Percentiles rank a stretch among this genome's conserved stretches.
phyloP scores from a whole-genome alignment of 2,329 filamentous ascomycete species.

The Hypoxylon sp. region DNA sequence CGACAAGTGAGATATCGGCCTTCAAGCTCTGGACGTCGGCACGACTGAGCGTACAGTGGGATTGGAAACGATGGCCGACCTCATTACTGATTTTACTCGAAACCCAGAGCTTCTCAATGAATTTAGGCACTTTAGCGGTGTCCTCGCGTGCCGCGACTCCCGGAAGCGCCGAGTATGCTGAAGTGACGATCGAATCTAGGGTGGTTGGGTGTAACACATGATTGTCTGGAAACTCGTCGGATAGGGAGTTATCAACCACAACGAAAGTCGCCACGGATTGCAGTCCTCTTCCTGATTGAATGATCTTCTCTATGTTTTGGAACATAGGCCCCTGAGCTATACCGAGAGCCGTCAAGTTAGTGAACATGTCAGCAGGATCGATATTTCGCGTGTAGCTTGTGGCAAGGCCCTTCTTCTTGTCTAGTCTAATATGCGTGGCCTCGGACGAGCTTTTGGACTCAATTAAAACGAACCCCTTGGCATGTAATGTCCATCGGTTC shows the following conservation, averaged over 20 bases:
- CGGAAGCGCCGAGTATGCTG: slow-evolving; percentile 34
- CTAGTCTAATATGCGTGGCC: not conserved
- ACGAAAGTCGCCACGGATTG: slow-evolving; percentile 4
- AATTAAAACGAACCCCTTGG: slow-evolving; percentile 26
- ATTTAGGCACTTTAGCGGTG: slow-evolving; percentile 24
- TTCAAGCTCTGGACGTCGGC: not conserved
- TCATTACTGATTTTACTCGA: slow-evolving; percentile 32
- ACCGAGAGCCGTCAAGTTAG: slow-evolving; percentile 30
- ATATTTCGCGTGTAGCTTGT: slow-evolving; percentile 17
- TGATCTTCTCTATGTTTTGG: slow-evolving; percentile 38
- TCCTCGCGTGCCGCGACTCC: slow-evolving; percentile 27
- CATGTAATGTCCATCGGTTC: slow-evolving; percentile 38
- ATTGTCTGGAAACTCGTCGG: slow-evolving; percentile 7
- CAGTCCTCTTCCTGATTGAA: slow-evolving; percentile 7
- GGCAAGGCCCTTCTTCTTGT: not conserved
- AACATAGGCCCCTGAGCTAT: slow-evolving; percentile 46
- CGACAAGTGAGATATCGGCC: not conserved
- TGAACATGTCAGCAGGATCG: slow-evolving; percentile 44
- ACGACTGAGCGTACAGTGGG: slow-evolving; percentile 11
- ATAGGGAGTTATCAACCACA: not conserved
- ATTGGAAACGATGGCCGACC: slow-evolving; percentile 9
- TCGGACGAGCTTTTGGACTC: not conserved
- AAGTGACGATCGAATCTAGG: slow-evolving; percentile 44
- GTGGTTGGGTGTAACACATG: slow-evolving; percentile 49
- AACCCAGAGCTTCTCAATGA: slow-evolving; percentile 32